Percentiles rank a stretch among this genome's conserved stretches.
These are phyloP conservation scores for Suillus fuscotomentosus DNA, from an alignment of 768 basidiomycete genomes.

Conservation along the genomic window DNA sequence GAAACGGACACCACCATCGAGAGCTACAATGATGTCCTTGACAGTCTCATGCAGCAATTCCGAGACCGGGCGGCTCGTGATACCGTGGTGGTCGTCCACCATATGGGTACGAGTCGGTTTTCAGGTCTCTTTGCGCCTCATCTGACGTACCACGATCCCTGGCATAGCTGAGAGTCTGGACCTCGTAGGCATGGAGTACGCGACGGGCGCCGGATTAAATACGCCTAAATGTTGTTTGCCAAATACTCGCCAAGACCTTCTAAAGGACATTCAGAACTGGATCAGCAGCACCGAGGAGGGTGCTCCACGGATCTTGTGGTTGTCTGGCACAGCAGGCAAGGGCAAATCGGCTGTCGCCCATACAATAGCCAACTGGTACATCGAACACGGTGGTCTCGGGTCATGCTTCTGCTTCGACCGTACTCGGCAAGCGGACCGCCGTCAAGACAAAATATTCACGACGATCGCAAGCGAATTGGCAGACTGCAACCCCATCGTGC, in stretches of 20 bases:
- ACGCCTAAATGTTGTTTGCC: conserved; percentile 10
- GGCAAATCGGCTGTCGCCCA: conserved; percentile 3
- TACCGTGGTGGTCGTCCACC: neutral
- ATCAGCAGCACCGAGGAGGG: neutral
- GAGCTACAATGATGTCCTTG: neutral
- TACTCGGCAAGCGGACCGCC: neutral
- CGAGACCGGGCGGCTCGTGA: neutral
- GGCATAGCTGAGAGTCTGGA: neutral
- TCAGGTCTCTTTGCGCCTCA: neutral
- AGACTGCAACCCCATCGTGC: neutral
- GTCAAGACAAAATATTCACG: conserved; percentile 2
- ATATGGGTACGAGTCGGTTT: neutral
- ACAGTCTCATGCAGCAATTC: neutral
- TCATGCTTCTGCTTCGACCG: conserved; percentile 15
- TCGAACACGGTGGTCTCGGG: conserved; percentile 10
- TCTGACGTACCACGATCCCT: neutral
- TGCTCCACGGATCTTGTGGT: conserved; percentile 9
- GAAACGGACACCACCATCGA: neutral
- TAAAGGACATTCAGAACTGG: conserved; percentile 18
- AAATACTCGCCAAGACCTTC: conserved; percentile 11
- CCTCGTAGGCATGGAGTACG: neutral
- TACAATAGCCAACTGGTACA: conserved; percentile 11
- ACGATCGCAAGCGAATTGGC: neutral
- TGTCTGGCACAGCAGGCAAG: conserved; percentile 14
- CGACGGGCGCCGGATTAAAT: neutral